A percentile compares a stretch with the other conserved stretches of the same genome.
phyloP scores from a whole-genome alignment of 2,329 filamentous ascomycete species.

The Scleromitrula shiraiana region DNA sequence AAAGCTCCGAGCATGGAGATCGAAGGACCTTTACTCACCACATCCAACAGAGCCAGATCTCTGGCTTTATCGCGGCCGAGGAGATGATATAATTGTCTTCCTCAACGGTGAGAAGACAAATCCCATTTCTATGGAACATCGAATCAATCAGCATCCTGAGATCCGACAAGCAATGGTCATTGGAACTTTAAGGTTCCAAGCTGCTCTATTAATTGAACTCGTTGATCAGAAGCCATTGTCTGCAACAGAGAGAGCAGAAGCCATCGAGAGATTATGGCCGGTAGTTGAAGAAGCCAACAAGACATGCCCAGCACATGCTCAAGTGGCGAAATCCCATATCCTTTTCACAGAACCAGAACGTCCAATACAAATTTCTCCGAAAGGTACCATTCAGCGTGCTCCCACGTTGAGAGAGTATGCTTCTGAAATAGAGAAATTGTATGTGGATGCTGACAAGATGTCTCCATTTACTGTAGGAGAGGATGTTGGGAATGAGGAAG shows the following conservation, averaged over 20 bases:
- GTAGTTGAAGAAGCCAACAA: conserved; percentile 27
- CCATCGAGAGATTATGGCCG: conserved; percentile 22
- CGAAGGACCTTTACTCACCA: conserved; percentile 23
- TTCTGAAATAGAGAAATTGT: conserved; percentile 4
- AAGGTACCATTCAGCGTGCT: conserved; percentile 32
- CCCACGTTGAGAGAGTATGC: conserved; percentile 26
- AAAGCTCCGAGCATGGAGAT: background rate
- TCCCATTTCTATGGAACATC: conserved; percentile 32
- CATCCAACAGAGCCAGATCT: conserved; percentile 31
- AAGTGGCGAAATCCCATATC: conserved; percentile 25
- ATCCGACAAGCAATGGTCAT: conserved; percentile 29
- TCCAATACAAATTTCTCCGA: conserved; percentile 30
- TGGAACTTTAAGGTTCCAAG: conserved; percentile 30
- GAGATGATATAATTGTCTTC: conserved; percentile 36
- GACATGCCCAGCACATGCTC: conserved; percentile 24
- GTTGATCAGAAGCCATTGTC: background rate
- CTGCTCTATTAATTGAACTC: conserved; percentile 32
- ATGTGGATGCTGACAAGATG: background rate
- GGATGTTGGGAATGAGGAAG: background rate
- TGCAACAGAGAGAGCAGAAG: background rate
- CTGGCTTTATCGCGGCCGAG: conserved; percentile 32
- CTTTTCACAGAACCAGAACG: conserved; percentile 25
- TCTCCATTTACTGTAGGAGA: background rate
- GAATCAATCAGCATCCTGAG: conserved; percentile 29
- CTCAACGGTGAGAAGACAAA: conserved; percentile 38